These are phyloP conservation scores for Annona squamosa DNA, from an alignment of 164 flowering plant species.

Conservation along the genomic window DNA sequence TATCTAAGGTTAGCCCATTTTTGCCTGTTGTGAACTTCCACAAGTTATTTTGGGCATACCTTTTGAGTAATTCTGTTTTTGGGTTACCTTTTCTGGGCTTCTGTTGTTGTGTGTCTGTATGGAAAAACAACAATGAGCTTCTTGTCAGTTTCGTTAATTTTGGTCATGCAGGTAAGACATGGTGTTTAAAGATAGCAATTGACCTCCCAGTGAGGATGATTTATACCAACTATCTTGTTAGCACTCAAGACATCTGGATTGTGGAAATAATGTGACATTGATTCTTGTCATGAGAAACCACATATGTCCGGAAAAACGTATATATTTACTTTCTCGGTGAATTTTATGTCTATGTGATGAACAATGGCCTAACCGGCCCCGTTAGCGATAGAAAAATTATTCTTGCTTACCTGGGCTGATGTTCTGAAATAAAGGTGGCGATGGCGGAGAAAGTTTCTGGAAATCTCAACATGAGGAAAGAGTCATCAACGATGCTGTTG, in stretches of 20 bases:
- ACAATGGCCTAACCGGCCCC: too few relatives aligned
- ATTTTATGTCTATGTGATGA: too few relatives aligned
- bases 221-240: constrained; percentile 25
- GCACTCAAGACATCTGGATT: constrained; percentile 29
- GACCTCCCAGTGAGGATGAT: constrained; percentile 35
- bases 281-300: constrained; percentile 12
- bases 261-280: constrained; percentile 1
- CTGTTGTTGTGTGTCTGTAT: too few relatives aligned
- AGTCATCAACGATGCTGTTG: neutral
- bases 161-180: constrained; percentile 31
- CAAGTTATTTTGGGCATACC: too few relatives aligned
- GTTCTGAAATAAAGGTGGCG: constrained; percentile 11
- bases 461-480: constrained; percentile 14
- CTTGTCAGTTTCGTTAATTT: neutral
- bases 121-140: neutral
- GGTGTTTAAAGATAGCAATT: constrained; percentile 29
- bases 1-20: too few relatives aligned
- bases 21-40: too few relatives aligned
- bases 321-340: too few relatives aligned
- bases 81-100: too few relatives aligned
- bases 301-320: constrained; percentile 24
- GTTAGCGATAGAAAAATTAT: neutral
- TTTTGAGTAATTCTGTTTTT: too few relatives aligned
- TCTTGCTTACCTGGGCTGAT: neutral
- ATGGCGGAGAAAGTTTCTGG: constrained; percentile 15